A percentile compares a stretch with the other conserved stretches of the same genome.
phyloP scores from a whole-genome alignment of 768 basidiomycete genomes.

The Asterophora parasitica region DNA sequence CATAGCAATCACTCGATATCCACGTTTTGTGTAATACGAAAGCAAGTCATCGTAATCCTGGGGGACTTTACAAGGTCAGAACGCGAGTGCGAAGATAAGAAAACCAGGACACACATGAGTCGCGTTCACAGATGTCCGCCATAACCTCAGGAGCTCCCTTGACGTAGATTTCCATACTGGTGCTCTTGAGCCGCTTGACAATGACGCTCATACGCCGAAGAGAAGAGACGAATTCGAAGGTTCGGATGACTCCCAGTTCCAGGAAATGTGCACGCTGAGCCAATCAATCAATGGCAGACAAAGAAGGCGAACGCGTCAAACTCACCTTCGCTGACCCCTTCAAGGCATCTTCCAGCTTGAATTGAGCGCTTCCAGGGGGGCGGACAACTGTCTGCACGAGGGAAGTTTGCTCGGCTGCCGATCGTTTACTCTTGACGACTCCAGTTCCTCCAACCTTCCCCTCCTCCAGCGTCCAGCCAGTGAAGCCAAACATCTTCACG shows the following conservation, averaged over 20 bases:
- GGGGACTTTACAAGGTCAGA: slow-evolving; percentile 59
- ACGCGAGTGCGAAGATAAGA: neutral
- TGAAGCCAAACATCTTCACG: slow-evolving; percentile 97
- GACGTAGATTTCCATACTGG: slow-evolving; percentile 95
- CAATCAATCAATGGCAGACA: neutral
- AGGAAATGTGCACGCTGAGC: slow-evolving; percentile 91
- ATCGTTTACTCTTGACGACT: slow-evolving; percentile 60
- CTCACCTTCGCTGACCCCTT: slow-evolving; percentile 75
- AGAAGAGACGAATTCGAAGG: slow-evolving; percentile 93
- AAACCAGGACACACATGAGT: slow-evolving; percentile 67
- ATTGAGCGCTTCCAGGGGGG: slow-evolving; percentile 89
- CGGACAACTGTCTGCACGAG: slow-evolving; percentile 95
- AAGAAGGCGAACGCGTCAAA: neutral
- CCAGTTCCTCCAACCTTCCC: slow-evolving; percentile 69
- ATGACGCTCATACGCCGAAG: slow-evolving; percentile 96
- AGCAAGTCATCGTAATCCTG: slow-evolving; percentile 94
- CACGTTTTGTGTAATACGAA: slow-evolving; percentile 94
- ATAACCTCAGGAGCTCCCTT: slow-evolving; percentile 99
- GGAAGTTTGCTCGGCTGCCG: slow-evolving; percentile 69
- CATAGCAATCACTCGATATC: slow-evolving; percentile 96
- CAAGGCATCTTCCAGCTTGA: slow-evolving; percentile 90
- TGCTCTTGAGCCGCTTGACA: slow-evolving; percentile 90
- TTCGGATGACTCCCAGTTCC: slow-evolving; percentile 92
- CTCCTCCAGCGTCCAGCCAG: slow-evolving; percentile 94
- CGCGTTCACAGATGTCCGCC: slow-evolving; percentile 87